Base-by-base conservation (phyloP, 2,329 filamentous ascomycete species). In the Colletotrichum costaricense region DNA sequence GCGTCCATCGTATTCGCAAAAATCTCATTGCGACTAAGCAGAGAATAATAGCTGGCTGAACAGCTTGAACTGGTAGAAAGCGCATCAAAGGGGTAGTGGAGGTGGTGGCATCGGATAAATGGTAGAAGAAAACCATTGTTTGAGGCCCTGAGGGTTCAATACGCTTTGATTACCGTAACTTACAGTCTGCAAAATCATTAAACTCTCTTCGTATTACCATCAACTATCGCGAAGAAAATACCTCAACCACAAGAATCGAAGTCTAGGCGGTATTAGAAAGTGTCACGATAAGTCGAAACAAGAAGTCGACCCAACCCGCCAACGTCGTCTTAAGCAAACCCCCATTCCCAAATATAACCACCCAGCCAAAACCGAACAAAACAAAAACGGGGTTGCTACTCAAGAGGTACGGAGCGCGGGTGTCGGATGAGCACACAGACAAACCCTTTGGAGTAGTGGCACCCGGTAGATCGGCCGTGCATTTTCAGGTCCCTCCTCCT, bases 381-480 rank as follows among this genome's bases (percentile, higher is more conserved):
- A 49, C 19, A 49, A 49, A n/a, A 49, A 19, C 42, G 19, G 42
- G 19, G 42, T 49, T 49, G 42, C 42, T 49, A 9, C 42, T n/a
- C 33, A 33, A 33, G 28, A 30, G 28, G 30, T 33, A 33, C 30
- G 42, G 42, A n/a, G 42, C 19, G n/a, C 42, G 42, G 42, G 38
- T 42, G 38, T 42, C 38, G 38, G 38, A 42, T 42, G 26, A 55
- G 52, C 52, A 24, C 22, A 24, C 24, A 24, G 33, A 22, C 35
- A 62, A 62, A 38, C 4, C 38, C 30, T 26, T 42, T 62, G 19
- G 58, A 49, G 42, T 49, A 42, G 22, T 24, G 49, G 46, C 22
- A 56, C 26, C 26, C 24, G 46, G 46, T n/a, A 57, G 55, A 70
- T 65, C 60, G 70, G 33, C 70, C 60, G 67, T 73, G 70, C 70